These are phyloP conservation scores for Backusella macrospora DNA, from an alignment of 192 early-diverging fungal species.

Conservation along the genomic window DNA sequence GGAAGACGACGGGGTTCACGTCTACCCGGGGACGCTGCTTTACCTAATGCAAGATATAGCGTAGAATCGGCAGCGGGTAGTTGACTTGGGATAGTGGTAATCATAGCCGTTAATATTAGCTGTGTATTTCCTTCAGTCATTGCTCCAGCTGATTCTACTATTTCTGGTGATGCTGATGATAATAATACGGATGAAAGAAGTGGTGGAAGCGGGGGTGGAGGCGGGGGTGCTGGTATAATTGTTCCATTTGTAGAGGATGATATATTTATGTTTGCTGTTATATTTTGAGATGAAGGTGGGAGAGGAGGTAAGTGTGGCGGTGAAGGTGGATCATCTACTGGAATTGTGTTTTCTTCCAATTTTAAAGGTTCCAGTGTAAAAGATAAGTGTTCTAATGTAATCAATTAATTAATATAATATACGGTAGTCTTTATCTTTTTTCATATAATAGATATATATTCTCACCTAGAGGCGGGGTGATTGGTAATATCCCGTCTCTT, in stretches of 20 bases:
- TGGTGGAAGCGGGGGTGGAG: neutral
- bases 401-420: neutral
- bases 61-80: neutral
- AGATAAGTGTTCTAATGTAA: neutral
- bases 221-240: neutral
- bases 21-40: neutral
- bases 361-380: neutral
- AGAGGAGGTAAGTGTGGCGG: neutral
- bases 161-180: neutral
- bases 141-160: neutral
- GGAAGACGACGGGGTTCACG: neutral
- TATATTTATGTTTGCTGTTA: neutral
- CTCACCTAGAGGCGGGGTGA: neutral
- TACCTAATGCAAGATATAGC: neutral
- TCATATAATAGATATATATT: too few relatives aligned
- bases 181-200: neutral
- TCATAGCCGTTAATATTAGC: too few relatives aligned
- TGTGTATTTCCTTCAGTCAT: too few relatives aligned
- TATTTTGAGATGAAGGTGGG: neutral
- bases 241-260: neutral
- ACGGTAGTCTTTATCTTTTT: neutral
- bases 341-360: neutral
- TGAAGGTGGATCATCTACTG: neutral
- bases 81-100: neutral
- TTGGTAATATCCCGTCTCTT: neutral